Base-by-base conservation (phyloP, 2,329 filamentous ascomycete species). In the Colletotrichum lini region DNA sequence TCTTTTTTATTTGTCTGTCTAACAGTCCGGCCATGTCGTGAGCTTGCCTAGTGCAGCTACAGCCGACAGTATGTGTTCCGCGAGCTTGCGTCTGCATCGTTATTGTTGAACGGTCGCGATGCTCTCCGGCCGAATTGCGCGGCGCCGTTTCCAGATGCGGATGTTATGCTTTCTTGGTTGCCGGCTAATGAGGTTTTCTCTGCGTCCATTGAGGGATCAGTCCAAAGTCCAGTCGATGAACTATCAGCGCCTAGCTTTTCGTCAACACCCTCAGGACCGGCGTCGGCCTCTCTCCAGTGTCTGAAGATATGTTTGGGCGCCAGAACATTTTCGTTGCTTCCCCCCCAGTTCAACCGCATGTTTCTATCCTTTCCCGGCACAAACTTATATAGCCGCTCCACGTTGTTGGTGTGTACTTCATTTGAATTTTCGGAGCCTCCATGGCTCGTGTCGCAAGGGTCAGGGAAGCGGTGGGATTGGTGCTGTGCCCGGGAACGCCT, bases 351-450 rank as follows among this genome's bases (percentile, higher is more conserved):
- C 54, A 52, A 45, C 40, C 79, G 67, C 61, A 79, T 75, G 23
- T 73, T 72, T 54, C 65, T 76, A 56, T 78, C 73, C 21, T 77
- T 75, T 35, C 75, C 75, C 2, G 75, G 71, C 35, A 78, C 53
- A 5, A 75, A 77, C n/a, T 72, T 70, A 44, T 78, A 79, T 67
- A 70, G 75, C n/a, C 74, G 76, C 54, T 76, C 76, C 44, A 79
- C 67, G 52, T 67, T 75, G 40, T 73, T 57, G 50, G 78, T 70
- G 50, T 80, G 76, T 0, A 67, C 69, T 30, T 76, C 13, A 15
- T 15, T n/a, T n/a, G 16, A 2, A 16, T n/a, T 47, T 5, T 42
- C 30, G 26, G 15, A n/a, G 12, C 23, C n/a, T 9, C 5, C 16
- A 16, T 16, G 6, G 15, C 7, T 23, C 59, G 13, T 12, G 12